A percentile compares a stretch with the other conserved stretches of the same genome.
These are phyloP conservation scores for Psilocybe tampanensis DNA, from an alignment of 768 basidiomycete species.

Conservation along the genomic window DNA sequence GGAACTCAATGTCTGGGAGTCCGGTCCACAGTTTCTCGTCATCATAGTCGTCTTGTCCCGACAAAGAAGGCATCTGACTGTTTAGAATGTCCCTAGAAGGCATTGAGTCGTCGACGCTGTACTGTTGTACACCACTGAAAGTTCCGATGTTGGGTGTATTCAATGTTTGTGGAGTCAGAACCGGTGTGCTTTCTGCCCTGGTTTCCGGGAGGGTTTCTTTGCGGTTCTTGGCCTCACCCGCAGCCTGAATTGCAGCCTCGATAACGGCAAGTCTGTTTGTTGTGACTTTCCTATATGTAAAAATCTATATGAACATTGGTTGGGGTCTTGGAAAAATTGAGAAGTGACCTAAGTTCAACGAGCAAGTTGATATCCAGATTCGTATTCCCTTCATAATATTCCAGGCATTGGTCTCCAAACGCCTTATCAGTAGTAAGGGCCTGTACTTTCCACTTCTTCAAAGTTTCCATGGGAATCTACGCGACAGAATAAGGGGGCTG, in stretches of 20 bases:
- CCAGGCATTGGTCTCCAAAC: slow-evolving; percentile 26
- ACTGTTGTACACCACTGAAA: no score
- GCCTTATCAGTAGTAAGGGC: slow-evolving; percentile 34
- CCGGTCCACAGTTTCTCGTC: slow-evolving; percentile 55
- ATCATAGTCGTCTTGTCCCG: slow-evolving; percentile 27
- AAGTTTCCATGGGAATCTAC: slow-evolving; percentile 32
- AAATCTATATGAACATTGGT: neutral
- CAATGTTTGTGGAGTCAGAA: neutral
- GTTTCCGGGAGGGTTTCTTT: neutral
- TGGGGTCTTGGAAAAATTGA: neutral
- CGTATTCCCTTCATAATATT: slow-evolving; percentile 25
- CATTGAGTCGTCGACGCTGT: no score
- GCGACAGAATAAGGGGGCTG: neutral
- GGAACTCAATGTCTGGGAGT: slow-evolving; percentile 44
- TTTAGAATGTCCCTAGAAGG: no score
- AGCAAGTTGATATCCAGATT: slow-evolving; percentile 41
- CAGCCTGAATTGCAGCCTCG: slow-evolving; percentile 9
- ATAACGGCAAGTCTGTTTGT: slow-evolving; percentile 11
- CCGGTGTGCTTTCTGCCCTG: neutral
- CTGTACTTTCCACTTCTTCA: slow-evolving; percentile 30
- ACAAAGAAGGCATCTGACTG: neutral
- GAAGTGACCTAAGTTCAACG: slow-evolving; percentile 40
- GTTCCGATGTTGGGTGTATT: no score
- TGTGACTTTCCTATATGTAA: slow-evolving; percentile 15
- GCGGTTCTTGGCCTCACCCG: slow-evolving; percentile 3